Base-by-base conservation (phyloP, 1,284 basidiomycete species). In the Cutaneotrichosporon sp. region DNA sequence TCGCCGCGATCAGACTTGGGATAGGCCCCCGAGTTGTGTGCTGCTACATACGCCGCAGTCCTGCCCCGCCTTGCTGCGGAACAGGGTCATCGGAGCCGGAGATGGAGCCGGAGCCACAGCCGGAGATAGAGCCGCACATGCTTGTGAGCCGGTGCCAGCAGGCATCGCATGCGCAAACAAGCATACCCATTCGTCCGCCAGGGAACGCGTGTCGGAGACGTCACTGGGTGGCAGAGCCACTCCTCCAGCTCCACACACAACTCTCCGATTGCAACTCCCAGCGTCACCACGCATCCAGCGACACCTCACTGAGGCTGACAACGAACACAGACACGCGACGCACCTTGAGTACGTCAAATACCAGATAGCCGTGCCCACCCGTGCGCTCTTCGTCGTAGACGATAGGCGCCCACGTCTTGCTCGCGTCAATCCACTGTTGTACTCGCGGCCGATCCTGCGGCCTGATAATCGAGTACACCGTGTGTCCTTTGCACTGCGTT, bases 381-480 rank as follows among this genome's bases (percentile, higher is more conserved):
- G 64, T 60, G 8, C 62, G 51, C 42, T 57, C 46, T 5, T 64
- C 60, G 33, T 67, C 58, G 22, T 57, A 61, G 26, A 62, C 52
- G 3, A 72, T 56, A 1, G 69, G 69, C 17, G 63, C 59, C 46
- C 65, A 69, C 8, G 53, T 53, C 54, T 73, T 73, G 4, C 66
- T 63, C 1, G 60, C 54, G 43, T 70, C 65, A 38, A 73, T 68
- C 52, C 64, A 63, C 40, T 57, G 54, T 9, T 60, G 56, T 9
- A 72, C 67, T 10, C 61, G 59, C 5, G 53, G 33, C 17, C 71
- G 40, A 47, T 73, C 68, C 2, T 54, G 60, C 2, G 68, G 67
- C 21, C 54, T 51, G 13, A 73, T 60, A 36, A 70, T 62, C 2
- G 63, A 63, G 50, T 68, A 72, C 50, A 73, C 68, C 0, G 67